phyloP scores from a whole-genome alignment of 495 filamentous ascomycete species.

The Aspergillus carlsbadensis region DNA sequence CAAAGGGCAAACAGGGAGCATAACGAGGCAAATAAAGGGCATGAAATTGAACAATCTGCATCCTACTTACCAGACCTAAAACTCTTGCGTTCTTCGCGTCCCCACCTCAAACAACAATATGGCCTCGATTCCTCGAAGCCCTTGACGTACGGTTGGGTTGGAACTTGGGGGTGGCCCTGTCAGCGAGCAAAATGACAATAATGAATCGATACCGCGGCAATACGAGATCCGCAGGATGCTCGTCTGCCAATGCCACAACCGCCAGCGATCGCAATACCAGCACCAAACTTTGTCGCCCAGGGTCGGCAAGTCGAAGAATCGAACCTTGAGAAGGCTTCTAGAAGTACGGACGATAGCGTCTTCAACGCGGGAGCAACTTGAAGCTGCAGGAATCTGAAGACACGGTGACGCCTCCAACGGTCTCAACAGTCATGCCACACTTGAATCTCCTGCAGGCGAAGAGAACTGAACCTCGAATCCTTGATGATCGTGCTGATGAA shows the following conservation, averaged over 20 bases:
- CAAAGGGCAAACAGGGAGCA: conserved; percentile 3
- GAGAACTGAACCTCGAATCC: neutral
- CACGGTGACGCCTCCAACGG: no score
- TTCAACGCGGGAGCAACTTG: neutral
- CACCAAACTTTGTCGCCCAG: neutral
- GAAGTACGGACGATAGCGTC: conserved; percentile 10
- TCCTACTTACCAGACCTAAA: conserved; percentile 19
- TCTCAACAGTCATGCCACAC: no score
- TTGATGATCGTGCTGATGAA: conserved; percentile 10
- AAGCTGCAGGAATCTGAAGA: no score
- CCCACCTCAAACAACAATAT: neutral
- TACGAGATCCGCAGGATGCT: conserved; percentile 22
- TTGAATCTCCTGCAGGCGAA: conserved; percentile 1
- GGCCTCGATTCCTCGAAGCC: neutral
- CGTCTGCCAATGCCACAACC: conserved; percentile 12
- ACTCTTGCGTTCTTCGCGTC: conserved; percentile 2
- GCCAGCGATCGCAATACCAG: conserved; percentile 10
- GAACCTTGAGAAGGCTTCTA: conserved; percentile 21
- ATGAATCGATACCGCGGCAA: conserved; percentile 19
- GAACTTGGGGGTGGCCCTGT: neutral
- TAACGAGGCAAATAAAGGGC: conserved; percentile 8
- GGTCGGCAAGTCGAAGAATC: conserved; percentile 1
- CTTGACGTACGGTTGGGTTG: no score
- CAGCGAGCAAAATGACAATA: conserved; percentile 6
- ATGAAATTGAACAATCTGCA: neutral